These are phyloP conservation scores for Boletus semigastroideus DNA, from an alignment of 1,284 basidiomycete genomes.

Conservation along the genomic window DNA sequence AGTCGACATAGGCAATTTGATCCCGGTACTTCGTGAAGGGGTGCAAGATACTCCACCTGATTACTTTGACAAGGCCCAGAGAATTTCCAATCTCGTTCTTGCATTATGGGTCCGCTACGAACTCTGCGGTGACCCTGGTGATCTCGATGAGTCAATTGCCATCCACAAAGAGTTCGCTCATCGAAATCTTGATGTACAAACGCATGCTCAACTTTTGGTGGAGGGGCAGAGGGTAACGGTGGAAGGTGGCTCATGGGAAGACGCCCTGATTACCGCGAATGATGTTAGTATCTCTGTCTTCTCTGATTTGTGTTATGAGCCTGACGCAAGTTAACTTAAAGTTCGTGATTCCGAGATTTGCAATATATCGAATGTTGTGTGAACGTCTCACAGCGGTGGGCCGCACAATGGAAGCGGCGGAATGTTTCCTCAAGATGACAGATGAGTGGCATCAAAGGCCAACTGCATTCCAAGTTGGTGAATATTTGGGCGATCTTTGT, in stretches of 20 bases:
- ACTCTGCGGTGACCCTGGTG: background rate
- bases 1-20: background rate
- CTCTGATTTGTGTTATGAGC: background rate
- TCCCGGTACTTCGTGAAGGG: background rate
- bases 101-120: conserved; percentile 2
- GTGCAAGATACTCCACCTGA: background rate
- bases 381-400: background rate
- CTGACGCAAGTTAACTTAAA: background rate
- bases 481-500: too few species aligned
- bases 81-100: conserved; percentile 8
- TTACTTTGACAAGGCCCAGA: conserved; percentile 1
- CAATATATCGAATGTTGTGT: background rate
- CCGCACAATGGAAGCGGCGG: background rate
- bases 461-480: background rate
- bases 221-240: background rate
- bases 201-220: background rate
- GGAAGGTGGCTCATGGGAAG: background rate
- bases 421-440: background rate
- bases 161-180: background rate
- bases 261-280: background rate
- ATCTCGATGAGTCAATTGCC: conserved; percentile 6
- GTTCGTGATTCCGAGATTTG: background rate
- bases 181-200: background rate
- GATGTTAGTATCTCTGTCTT: background rate
- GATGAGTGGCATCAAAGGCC: background rate